A percentile compares a stretch with the other conserved stretches of the same genome.
phyloP scores from a whole-genome alignment of 176 grass and related monocot genomes.

The Aegilops umbellulata region DNA sequence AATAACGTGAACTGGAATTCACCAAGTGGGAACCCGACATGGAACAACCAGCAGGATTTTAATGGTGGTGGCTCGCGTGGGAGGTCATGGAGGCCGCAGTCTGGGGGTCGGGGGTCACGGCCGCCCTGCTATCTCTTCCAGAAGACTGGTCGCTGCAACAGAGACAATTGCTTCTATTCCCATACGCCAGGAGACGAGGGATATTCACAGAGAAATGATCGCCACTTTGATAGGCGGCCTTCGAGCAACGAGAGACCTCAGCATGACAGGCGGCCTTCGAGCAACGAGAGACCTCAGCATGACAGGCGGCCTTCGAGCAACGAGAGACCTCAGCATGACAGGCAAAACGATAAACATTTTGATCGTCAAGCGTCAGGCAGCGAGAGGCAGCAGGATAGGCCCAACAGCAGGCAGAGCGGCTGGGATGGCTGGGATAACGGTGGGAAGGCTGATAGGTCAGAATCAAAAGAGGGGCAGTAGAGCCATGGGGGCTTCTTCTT shows the following conservation, averaged over 20 bases:
- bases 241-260: conserved; percentile 22
- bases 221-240: conserved; percentile 31
- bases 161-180: conserved; percentile 32
- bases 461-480: conserved; percentile 43
- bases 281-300: conserved; percentile 21
- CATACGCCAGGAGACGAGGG: conserved; percentile 32
- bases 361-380: conserved; percentile 37
- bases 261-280: conserved; percentile 22
- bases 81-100: conserved; percentile 34
- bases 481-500: conserved; percentile 27
- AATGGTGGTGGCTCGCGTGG: conserved; percentile 33
- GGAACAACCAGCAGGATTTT: conserved; percentile 52
- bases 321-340: conserved; percentile 20
- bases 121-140: conserved; percentile 21
- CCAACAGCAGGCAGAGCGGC: conserved; percentile 13
- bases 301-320: conserved; percentile 27
- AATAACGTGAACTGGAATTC: conserved; percentile 46
- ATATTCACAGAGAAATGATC: conserved; percentile 25
- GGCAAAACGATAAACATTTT: conserved; percentile 40
- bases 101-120: conserved; percentile 40
- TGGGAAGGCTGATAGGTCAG: conserved; percentile 34
- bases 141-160: not conserved
- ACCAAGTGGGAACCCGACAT: conserved; percentile 40
- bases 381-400: conserved; percentile 34
- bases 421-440: conserved; percentile 15